A percentile compares a stretch with the other conserved stretches of the same genome.
phyloP scores from a whole-genome alignment of 2,329 filamentous ascomycete species.

The Chaetomium sp. region DNA sequence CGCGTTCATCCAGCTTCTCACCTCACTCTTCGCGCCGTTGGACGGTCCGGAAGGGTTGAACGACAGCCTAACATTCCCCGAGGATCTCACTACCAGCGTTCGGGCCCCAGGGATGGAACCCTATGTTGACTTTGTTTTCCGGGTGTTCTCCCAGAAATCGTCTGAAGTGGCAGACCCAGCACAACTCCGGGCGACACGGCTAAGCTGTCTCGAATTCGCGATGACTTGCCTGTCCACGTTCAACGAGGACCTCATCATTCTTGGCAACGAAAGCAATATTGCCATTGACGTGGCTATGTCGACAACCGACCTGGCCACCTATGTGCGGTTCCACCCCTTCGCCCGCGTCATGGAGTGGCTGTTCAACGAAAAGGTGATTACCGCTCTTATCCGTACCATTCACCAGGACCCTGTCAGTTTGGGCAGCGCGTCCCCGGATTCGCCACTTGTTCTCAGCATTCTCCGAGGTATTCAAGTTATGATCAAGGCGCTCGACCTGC shows the following conservation, averaged over 20 bases:
- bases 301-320: constrained; percentile 67
- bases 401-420: constrained; percentile 71
- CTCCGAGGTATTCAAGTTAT: constrained; percentile 78
- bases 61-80: constrained; percentile 78
- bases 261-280: constrained; percentile 72
- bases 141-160: constrained; percentile 63
- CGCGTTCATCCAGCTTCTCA: constrained; percentile 73
- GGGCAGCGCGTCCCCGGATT: constrained; percentile 65
- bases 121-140: constrained; percentile 85
- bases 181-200: constrained; percentile 67
- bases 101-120: constrained; percentile 79
- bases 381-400: constrained; percentile 68
- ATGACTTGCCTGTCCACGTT: constrained; percentile 74
- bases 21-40: constrained; percentile 63
- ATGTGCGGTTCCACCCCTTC: constrained; percentile 86
- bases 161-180: constrained; percentile 59
- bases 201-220: constrained; percentile 79
- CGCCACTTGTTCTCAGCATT: constrained; percentile 73
- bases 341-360: constrained; percentile 96
- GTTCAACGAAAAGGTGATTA: constrained; percentile 85
- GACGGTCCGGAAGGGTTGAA: constrained; percentile 55
- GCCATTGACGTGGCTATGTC: constrained; percentile 68
- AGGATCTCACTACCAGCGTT: constrained; percentile 69
- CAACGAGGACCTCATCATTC: constrained; percentile 85
- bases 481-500: constrained; percentile 73